Conservation (phyloP, 345 rosid genomes). For the Linum lewisii region DNA sequence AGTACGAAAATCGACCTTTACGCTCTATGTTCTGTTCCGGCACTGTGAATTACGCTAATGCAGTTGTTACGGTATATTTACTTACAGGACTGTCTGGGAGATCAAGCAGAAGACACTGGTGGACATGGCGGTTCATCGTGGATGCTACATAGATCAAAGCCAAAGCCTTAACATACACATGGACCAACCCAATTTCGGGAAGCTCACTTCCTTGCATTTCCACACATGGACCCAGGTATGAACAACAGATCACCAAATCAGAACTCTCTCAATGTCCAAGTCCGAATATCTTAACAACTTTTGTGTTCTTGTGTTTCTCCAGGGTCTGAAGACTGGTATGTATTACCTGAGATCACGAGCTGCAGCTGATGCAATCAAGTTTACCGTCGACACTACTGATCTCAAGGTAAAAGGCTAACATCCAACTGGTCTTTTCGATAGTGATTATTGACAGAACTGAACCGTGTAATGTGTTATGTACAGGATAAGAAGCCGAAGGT, state of each 20-base stretch:
- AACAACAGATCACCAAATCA: not conserved
- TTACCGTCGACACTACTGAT: slow-evolving; percentile 76
- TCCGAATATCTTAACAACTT: not conserved
- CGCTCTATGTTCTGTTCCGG: no score
- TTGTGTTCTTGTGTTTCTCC: not conserved
- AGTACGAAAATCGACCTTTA: slow-evolving; percentile 28
- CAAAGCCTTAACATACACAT: slow-evolving; percentile 91
- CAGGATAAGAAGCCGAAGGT: slow-evolving; percentile 34
- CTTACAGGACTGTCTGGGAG: slow-evolving; percentile 90
- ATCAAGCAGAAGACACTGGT: slow-evolving; percentile 83
- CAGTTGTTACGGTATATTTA: slow-evolving; percentile 2
- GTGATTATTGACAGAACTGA: no score
- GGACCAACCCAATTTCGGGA: slow-evolving; percentile 79
- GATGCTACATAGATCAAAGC: slow-evolving; percentile 88
- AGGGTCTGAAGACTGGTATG: slow-evolving; percentile 96
- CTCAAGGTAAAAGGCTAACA: slow-evolving; percentile 35
- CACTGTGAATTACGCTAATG: not conserved
- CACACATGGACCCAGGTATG: slow-evolving; percentile 80
- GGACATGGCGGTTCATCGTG: slow-evolving; percentile 90
- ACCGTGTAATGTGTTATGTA: not conserved
- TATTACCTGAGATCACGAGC: slow-evolving; percentile 83
- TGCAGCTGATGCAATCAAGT: slow-evolving; percentile 98
- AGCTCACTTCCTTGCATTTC: slow-evolving; percentile 75
- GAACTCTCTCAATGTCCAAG: not conserved
- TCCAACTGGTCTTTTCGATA: not conserved